Conservation (phyloP, 345 rosid species). For the Linum lewisii region DNA sequence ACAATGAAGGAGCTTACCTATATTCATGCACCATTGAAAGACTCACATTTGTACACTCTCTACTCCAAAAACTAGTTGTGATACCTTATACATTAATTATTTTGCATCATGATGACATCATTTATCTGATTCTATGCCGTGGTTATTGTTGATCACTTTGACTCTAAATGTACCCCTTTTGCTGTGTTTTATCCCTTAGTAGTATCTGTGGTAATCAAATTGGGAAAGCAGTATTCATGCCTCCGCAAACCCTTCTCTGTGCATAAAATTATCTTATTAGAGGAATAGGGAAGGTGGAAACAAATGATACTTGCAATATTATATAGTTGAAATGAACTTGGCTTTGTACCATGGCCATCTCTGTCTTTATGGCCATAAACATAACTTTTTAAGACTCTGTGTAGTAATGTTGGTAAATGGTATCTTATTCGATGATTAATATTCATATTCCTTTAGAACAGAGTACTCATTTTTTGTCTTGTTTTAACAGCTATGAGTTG, state of each 20-base stretch:
- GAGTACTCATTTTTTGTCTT: background rate
- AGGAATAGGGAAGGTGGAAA: background rate
- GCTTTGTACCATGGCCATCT: background rate
- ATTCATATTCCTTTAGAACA: background rate
- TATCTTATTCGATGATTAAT: background rate
- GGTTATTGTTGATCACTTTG: background rate
- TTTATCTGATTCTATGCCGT: background rate
- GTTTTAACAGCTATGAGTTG: conserved; percentile 53
- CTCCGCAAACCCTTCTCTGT: no score
- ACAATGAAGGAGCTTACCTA: background rate
- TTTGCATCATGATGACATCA: background rate
- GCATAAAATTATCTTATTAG: no score
- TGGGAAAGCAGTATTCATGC: background rate
- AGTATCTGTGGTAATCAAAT: background rate
- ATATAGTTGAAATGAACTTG: background rate
- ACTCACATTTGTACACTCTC: background rate
- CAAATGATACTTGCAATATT: background rate
- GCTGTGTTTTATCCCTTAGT: background rate
- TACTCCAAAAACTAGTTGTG: background rate
- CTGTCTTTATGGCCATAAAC: background rate
- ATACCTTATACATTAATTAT: background rate
- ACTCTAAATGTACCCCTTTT: background rate
- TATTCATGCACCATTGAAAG: background rate
- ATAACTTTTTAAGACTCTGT: background rate
- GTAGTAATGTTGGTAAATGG: background rate